Percentiles rank a stretch among this genome's conserved stretches.
Evolutionary conservation across 2,329 filamentous ascomycete species (phyloP).

Genomic region (Proliferodiscus dingleyae): DNA sequence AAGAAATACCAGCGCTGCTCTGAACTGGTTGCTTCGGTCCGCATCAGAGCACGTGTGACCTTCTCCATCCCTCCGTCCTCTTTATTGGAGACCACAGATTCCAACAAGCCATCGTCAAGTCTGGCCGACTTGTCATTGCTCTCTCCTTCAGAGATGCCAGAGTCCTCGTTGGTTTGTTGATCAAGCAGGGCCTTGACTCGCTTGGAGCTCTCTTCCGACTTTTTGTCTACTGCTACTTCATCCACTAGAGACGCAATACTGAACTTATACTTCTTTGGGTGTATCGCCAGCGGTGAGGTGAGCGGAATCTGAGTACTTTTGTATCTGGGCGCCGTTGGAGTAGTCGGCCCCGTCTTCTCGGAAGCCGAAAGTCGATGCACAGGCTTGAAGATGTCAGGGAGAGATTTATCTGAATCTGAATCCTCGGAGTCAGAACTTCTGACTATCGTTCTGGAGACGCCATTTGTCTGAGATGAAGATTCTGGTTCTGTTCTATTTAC

Average conservation of each 20-base stretch:
- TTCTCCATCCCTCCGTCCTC: slow-evolving; percentile 40
- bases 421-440: slow-evolving; percentile 65
- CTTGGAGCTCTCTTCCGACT: slow-evolving; percentile 51
- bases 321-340: slow-evolving; percentile 12
- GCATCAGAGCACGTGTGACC: slow-evolving; percentile 51
- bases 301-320: slow-evolving; percentile 12
- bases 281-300: slow-evolving; percentile 46
- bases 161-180: slow-evolving; percentile 22
- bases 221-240: slow-evolving; percentile 54
- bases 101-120: slow-evolving; percentile 36
- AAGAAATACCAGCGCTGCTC: slow-evolving; percentile 57
- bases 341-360: slow-evolving; percentile 7
- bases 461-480: neutral
- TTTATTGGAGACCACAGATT: slow-evolving; percentile 38
- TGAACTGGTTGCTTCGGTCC: slow-evolving; percentile 53
- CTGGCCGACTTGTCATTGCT: slow-evolving; percentile 5
- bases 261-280: slow-evolving; percentile 54
- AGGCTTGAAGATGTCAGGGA: slow-evolving; percentile 38
- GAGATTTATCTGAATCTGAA: slow-evolving; percentile 50
- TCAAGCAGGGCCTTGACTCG: slow-evolving; percentile 30
- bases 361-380: slow-evolving; percentile 11
- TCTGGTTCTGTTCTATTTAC: slow-evolving; percentile 1
- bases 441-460: slow-evolving; percentile 40
- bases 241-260: slow-evolving; percentile 58
- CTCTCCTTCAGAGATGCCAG: slow-evolving; percentile 9